Base-by-base conservation (phyloP, 352 stramenopile species). In the Phytopythium helicoides region DNA sequence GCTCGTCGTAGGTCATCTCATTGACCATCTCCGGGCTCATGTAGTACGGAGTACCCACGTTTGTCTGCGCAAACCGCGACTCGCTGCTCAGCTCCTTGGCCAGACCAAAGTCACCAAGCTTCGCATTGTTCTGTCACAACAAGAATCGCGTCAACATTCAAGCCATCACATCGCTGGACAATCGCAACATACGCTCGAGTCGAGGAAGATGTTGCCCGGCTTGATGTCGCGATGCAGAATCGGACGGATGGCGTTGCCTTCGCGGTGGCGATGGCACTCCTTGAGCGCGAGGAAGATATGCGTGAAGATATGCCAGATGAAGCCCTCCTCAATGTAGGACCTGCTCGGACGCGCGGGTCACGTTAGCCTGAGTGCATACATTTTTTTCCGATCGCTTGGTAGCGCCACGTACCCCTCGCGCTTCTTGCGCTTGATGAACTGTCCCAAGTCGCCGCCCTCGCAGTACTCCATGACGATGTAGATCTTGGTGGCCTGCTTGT, bases 381-480 rank as follows among this genome's bases (percentile, higher is more conserved):
- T 47, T 31, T 18, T 14, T 5, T 9, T 26, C 6, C n/a, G n/a
- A n/a, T 7, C 22, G 26, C 28, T 21, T 37, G 28, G 5, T 9
- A 33, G 28, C 28, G 28, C 28, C 28, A 74, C 72, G 47, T 52
- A 93, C 81, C 84, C 86, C 58, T 95, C 86, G 47, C 86, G 84
- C 55, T 84, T 93, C 74, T 95, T 94, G 52, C 87, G 81, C 66
- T 93, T 95, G 65, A 96, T 95, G 67, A 92, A 92, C 64, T 93
- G 81, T 36, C 87, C 88, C 28, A 97, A 61, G 52, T 97, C 89
- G 42, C 89, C 89, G 33, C 89, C 89, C 51, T 95, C 84, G 61
- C 91, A 98, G 69, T 89, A 97, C 62, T 98, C 92, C 92, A 97
- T 97, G 54, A 98, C 81, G 47, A 98, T 97, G 73, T 97, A 97